phyloP scores from a whole-genome alignment of 2,329 filamentous ascomycete species.

The Pseudopithomyces maydicus region DNA sequence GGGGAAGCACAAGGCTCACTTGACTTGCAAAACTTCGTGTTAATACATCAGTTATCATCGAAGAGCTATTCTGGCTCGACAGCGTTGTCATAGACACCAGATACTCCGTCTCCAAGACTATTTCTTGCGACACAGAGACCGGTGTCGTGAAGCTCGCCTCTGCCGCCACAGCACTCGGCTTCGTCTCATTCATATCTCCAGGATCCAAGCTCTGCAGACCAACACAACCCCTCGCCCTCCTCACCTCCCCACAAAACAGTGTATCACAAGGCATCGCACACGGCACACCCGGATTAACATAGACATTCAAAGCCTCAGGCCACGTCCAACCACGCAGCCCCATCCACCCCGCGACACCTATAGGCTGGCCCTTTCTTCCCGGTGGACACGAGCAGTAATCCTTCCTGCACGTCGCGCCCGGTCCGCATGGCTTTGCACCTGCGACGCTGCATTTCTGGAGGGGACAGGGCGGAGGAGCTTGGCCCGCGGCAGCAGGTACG shows the following conservation, averaged over 20 bases:
- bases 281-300: constrained; percentile 7
- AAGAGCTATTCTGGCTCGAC: neutral
- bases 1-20: neutral
- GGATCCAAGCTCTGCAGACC: neutral
- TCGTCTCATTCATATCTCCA: neutral
- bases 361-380: constrained; percentile 10
- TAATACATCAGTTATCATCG: neutral
- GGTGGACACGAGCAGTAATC: constrained; percentile 13
- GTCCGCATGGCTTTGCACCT: neutral
- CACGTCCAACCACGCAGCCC: constrained; percentile 7
- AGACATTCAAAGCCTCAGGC: constrained; percentile 16
- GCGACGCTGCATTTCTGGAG: constrained; percentile 6
- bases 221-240: constrained; percentile 11
- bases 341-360: neutral
- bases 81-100: neutral
- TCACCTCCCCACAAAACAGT: constrained; percentile 17
- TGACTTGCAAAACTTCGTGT: neutral
- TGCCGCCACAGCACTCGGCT: neutral
- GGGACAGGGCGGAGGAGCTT: constrained; percentile 4
- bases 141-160: neutral
- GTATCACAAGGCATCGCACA: constrained; percentile 15
- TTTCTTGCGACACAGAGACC: neutral
- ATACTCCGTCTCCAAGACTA: neutral
- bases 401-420: constrained; percentile 4
- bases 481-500: neutral